phyloP scores from a whole-genome alignment of 345 rosid species.

The Bretschneidera sinensis region DNA sequence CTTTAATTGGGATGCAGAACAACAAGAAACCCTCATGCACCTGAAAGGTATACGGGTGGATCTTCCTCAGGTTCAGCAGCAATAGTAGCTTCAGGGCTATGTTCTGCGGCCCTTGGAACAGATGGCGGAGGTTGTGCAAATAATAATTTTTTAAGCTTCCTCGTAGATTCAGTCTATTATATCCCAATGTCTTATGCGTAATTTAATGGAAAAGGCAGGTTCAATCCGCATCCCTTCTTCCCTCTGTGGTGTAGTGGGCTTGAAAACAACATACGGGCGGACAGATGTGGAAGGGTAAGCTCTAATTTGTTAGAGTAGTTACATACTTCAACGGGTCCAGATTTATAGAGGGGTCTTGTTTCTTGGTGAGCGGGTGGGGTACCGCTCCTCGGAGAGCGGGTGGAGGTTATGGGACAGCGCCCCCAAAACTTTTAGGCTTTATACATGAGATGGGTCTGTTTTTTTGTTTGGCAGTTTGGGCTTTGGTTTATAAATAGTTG shows the following conservation, averaged over 20 bases:
- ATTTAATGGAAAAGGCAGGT: conserved; percentile 44
- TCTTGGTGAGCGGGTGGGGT: too few relatives aligned
- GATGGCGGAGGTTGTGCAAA: conserved; percentile 83
- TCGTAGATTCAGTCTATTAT: background rate
- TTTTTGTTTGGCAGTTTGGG: too few relatives aligned
- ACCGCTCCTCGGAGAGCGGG: too few relatives aligned
- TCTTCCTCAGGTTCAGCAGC: conserved; percentile 96
- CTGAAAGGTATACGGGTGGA: conserved; percentile 88
- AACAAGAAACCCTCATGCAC: conserved; percentile 81
- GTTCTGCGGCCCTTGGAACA: conserved; percentile 93
- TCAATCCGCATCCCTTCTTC: conserved; percentile 77
- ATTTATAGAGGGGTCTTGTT: too few relatives aligned
- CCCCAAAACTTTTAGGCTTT: too few relatives aligned
- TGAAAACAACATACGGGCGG: conserved; percentile 82
- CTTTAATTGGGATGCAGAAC: conserved; percentile 45
- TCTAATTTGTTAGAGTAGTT: too few relatives aligned
- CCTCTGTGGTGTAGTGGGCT: conserved; percentile 82
- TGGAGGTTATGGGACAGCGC: too few relatives aligned
- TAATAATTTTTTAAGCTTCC: conserved; percentile 13
- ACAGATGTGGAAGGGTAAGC: conserved; percentile 73
- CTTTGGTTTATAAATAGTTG: too few relatives aligned
- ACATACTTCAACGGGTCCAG: too few relatives aligned
- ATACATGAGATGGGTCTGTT: too few relatives aligned
- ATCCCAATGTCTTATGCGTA: conserved; percentile 16
- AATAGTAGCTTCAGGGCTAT: conserved; percentile 80